A percentile compares a stretch with the other conserved stretches of the same genome.
These are phyloP conservation scores for Tanacetum coccineum DNA, from an alignment of 129 eudicot species.

Conservation along the genomic window DNA sequence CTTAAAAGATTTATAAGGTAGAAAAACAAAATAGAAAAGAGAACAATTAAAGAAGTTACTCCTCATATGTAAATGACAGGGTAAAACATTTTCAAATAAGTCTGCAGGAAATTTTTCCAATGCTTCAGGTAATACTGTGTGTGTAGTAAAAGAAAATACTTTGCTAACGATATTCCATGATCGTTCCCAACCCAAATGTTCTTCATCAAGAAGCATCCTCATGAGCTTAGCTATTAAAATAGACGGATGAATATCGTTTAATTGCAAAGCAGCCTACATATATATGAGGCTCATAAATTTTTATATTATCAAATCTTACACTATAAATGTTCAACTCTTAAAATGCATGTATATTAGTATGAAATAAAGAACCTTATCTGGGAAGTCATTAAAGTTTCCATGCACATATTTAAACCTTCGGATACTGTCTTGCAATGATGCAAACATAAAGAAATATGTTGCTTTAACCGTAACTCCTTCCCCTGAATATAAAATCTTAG, in stretches of 20 bases:
- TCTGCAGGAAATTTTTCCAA: slow-evolving; percentile 55
- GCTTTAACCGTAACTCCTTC: slow-evolving; percentile 53
- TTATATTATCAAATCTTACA: too few species aligned
- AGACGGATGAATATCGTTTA: slow-evolving; percentile 63
- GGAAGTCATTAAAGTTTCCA: slow-evolving; percentile 41
- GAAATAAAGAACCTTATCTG: too few species aligned
- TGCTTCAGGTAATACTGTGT: too few species aligned
- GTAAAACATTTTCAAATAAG: slow-evolving; percentile 47
- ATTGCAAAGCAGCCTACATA: slow-evolving; percentile 55
- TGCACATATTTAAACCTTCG: slow-evolving; percentile 55
- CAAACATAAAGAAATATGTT: slow-evolving; percentile 60
- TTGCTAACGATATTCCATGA: slow-evolving; percentile 39
- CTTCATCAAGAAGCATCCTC: slow-evolving; percentile 57
- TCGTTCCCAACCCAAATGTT: slow-evolving; percentile 47
- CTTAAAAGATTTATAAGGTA: slow-evolving; percentile 15
- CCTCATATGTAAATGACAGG: slow-evolving; percentile 50
- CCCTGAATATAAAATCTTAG: slow-evolving; percentile 52
- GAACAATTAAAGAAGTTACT: slow-evolving; percentile 10
- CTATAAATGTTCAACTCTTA: neutral
- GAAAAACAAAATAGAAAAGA: neutral
- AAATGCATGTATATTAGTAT: too few species aligned
- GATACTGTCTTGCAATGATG: slow-evolving; percentile 53
- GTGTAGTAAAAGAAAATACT: too few species aligned
- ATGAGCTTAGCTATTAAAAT: slow-evolving; percentile 48
- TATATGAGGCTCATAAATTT: too few species aligned